These are phyloP conservation scores for Saccharomycopsis sp. DNA, from an alignment of 805 yeast species.

Conservation along the genomic window DNA sequence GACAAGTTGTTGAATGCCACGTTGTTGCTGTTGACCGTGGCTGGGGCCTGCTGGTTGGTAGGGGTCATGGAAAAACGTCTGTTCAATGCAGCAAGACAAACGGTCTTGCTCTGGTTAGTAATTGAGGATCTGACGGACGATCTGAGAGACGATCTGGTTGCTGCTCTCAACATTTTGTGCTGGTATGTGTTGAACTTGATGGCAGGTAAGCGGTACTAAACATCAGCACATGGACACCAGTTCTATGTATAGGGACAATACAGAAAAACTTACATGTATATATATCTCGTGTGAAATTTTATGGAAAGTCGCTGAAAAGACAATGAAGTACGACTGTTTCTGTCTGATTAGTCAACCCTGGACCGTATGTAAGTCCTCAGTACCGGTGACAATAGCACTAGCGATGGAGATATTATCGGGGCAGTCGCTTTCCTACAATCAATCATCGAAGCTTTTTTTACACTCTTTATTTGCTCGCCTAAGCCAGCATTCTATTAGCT, in stretches of 20 bases:
- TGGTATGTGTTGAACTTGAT: neutral
- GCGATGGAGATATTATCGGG: neutral
- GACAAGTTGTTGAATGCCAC: slow-evolving; percentile 4
- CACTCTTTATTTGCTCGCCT: too few relatives aligned
- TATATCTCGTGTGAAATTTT: neutral
- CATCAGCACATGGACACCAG: too few relatives aligned
- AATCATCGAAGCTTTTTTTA: neutral
- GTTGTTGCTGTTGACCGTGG: neutral
- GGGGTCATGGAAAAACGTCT: neutral
- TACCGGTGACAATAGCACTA: too few relatives aligned
- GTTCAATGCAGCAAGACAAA: neutral
- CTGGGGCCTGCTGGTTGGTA: neutral
- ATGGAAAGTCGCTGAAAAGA: too few relatives aligned
- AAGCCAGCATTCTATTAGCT: too few relatives aligned
- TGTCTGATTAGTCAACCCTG: too few relatives aligned
- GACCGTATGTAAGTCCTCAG: too few relatives aligned
- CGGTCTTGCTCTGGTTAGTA: neutral
- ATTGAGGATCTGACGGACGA: neutral
- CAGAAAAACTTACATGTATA: neutral
- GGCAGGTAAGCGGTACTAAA: neutral
- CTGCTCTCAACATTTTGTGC: neutral
- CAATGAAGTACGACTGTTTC: too few relatives aligned
- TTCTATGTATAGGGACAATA: neutral
- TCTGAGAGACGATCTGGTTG: neutral
- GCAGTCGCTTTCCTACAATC: neutral